A percentile compares a stretch with the other conserved stretches of the same genome.
phyloP scores from a whole-genome alignment of 2,329 filamentous ascomycete species.

The Paraphaeosphaeria minitans region DNA sequence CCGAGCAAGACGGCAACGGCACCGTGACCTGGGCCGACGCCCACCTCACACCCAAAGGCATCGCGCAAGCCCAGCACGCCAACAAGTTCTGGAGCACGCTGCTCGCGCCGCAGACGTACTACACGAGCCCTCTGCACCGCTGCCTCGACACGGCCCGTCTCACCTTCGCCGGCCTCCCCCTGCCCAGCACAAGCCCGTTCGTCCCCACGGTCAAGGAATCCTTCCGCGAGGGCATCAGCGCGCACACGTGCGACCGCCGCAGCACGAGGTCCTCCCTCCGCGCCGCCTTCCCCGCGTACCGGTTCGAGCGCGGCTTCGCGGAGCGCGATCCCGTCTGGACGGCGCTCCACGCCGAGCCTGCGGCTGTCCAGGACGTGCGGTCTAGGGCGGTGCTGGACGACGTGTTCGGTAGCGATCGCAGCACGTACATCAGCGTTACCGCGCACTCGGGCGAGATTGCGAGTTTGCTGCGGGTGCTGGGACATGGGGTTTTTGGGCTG shows the following conservation, averaged over 20 bases:
- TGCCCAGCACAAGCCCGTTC: slow-evolving; percentile 60
- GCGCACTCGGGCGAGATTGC: slow-evolving; percentile 65
- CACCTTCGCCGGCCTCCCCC: slow-evolving; percentile 61
- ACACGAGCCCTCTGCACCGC: slow-evolving; percentile 66
- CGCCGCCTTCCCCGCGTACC: slow-evolving; percentile 57
- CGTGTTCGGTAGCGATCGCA: slow-evolving; percentile 56
- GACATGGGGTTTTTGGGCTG: slow-evolving; percentile 66
- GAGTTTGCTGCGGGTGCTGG: slow-evolving; percentile 61
- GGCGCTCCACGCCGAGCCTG: slow-evolving; percentile 55
- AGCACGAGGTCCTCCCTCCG: slow-evolving; percentile 61
- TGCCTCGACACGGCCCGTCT: slow-evolving; percentile 67
- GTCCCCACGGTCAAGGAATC: slow-evolving; percentile 66
- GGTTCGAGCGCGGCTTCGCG: slow-evolving; percentile 65
- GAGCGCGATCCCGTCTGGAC: slow-evolving; percentile 64
- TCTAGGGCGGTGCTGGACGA: slow-evolving; percentile 56
- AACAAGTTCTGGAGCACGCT: slow-evolving; percentile 67
- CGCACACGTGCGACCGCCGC: slow-evolving; percentile 71
- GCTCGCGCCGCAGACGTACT: slow-evolving; percentile 64
- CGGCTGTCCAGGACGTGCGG: slow-evolving; percentile 57
- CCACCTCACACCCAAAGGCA: slow-evolving; percentile 62
- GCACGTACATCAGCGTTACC: slow-evolving; percentile 59
- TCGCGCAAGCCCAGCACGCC: slow-evolving; percentile 62
- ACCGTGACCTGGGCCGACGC: slow-evolving; percentile 68
- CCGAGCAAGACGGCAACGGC: slow-evolving; percentile 65
- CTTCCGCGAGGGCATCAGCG: slow-evolving; percentile 68